Percentiles rank a stretch among this genome's conserved stretches.
Conservation (phyloP, 768 basidiomycete species). For the Dioszegia hungarica region DNA sequence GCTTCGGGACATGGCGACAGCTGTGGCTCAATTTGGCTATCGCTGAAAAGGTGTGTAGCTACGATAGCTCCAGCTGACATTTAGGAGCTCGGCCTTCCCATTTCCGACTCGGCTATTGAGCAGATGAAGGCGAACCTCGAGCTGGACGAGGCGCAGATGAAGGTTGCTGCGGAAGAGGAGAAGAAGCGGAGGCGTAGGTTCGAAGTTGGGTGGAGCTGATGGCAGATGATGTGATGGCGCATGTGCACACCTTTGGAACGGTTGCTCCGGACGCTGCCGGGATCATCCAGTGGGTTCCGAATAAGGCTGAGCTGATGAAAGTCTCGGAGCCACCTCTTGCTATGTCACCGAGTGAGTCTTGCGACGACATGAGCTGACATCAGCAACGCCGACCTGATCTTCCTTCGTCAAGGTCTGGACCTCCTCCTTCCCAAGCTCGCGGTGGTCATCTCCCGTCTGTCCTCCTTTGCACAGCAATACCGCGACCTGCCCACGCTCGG, state of each 20-base stretch:
- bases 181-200: conserved; percentile 74
- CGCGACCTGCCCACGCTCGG: conserved; percentile 87
- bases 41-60: conserved; percentile 68
- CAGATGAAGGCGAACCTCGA: conserved; percentile 94
- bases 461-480: conserved; percentile 76
- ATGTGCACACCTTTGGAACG: conserved; percentile 93
- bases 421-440: conserved; percentile 83
- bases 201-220: conserved; percentile 2
- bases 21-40: conserved; percentile 95
- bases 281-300: conserved; percentile 74
- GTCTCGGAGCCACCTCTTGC: conserved; percentile 94
- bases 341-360: conserved; percentile 91
- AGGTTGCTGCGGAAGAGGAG: conserved; percentile 85
- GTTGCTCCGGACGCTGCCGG: conserved; percentile 92
- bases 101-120: conserved; percentile 81
- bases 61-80: neutral
- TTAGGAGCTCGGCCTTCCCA: conserved; percentile 75
- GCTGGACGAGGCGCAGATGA: conserved; percentile 83
- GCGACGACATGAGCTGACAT: neutral
- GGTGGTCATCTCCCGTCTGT: conserved; percentile 79
- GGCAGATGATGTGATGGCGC: conserved; percentile 92
- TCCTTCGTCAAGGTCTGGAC: conserved; percentile 78
- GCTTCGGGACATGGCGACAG: conserved; percentile 90
- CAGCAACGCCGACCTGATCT: conserved; percentile 97
- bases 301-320: conserved; percentile 36